Conservation (phyloP, 1,139 yeast species). For the Sugiyamaella xylanicola region DNA sequence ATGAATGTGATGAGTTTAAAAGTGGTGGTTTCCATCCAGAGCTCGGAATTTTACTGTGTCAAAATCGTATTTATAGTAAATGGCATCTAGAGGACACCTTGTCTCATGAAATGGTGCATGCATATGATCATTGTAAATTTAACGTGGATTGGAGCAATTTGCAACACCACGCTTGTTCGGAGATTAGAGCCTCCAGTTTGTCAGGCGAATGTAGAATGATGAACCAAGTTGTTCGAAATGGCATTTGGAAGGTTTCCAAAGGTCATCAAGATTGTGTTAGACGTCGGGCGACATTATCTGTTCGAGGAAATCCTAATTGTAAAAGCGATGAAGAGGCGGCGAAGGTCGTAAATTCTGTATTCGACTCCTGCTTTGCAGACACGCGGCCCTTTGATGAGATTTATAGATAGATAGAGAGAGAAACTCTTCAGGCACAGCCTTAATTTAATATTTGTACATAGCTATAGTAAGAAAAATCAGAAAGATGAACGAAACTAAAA, state of each 20-base stretch:
- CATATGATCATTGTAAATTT: slow-evolving; percentile 87
- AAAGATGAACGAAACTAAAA: slow-evolving; percentile 46
- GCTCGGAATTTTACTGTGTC: slow-evolving; percentile 81
- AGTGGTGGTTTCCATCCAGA: slow-evolving; percentile 96
- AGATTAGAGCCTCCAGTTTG: slow-evolving; percentile 86
- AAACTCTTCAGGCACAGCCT: not conserved
- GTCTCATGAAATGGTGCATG: slow-evolving; percentile 92
- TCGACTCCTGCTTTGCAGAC: slow-evolving; percentile 91
- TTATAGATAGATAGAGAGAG: slow-evolving; percentile 55
- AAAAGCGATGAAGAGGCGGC: slow-evolving; percentile 71
- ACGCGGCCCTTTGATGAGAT: slow-evolving; percentile 95
- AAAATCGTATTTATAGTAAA: slow-evolving; percentile 74
- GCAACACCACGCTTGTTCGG: slow-evolving; percentile 95
- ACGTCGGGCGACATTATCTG: slow-evolving; percentile 84
- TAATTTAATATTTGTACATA: slow-evolving; percentile 14
- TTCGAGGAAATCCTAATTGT: slow-evolving; percentile 83
- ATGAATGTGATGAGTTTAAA: slow-evolving; percentile 78
- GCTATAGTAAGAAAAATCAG: not conserved
- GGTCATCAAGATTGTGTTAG: slow-evolving; percentile 92
- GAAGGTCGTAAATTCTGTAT: slow-evolving; percentile 78
- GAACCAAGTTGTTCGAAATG: slow-evolving; percentile 70
- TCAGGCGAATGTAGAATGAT: slow-evolving; percentile 95
- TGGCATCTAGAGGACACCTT: slow-evolving; percentile 89
- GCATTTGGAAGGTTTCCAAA: slow-evolving; percentile 61
- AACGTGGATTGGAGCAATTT: slow-evolving; percentile 80